phyloP scores from a whole-genome alignment of 306 rosid genomes.

The Malus asiatica region DNA sequence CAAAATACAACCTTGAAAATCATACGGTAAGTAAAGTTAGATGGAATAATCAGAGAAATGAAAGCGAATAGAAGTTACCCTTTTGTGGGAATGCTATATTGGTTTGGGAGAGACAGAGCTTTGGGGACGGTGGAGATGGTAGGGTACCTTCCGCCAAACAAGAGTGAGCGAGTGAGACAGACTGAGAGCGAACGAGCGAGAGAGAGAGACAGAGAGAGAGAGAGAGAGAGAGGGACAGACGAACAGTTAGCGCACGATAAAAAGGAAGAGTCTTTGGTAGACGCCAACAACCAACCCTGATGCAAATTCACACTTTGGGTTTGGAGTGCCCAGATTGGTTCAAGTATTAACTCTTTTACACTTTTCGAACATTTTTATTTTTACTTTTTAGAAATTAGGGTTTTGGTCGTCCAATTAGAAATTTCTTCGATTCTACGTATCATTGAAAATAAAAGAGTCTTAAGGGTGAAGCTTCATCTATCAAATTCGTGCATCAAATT shows the following conservation, averaged over 20 bases:
- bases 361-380: slow-evolving; percentile 7
- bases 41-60: slow-evolving; percentile 14
- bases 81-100: slow-evolving; percentile 7
- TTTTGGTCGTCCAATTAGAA: neutral
- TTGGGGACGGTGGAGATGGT: slow-evolving; percentile 12
- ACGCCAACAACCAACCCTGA: slow-evolving; percentile 30
- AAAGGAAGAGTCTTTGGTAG: slow-evolving; percentile 7
- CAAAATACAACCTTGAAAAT: neutral
- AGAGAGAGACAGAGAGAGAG: neutral
- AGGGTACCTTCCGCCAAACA: slow-evolving; percentile 7
- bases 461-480: too few species aligned
- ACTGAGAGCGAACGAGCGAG: neutral
- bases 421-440: neutral
- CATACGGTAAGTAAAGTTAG: neutral
- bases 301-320: neutral
- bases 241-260: slow-evolving; percentile 34
- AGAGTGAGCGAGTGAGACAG: neutral
- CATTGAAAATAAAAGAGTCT: too few species aligned
- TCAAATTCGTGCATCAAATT: too few species aligned
- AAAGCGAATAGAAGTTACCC: slow-evolving; percentile 14
- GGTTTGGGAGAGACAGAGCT: slow-evolving; percentile 9
- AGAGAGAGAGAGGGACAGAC: slow-evolving; percentile 1
- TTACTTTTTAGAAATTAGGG: neutral
- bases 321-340: neutral
- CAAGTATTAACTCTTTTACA: slow-evolving; percentile 7